Evolutionary conservation across 371 early-diverging fungal genomes (phyloP), one percentile per base, ranked within the genome.

Genomic region (Nematocida sp.): DNA sequence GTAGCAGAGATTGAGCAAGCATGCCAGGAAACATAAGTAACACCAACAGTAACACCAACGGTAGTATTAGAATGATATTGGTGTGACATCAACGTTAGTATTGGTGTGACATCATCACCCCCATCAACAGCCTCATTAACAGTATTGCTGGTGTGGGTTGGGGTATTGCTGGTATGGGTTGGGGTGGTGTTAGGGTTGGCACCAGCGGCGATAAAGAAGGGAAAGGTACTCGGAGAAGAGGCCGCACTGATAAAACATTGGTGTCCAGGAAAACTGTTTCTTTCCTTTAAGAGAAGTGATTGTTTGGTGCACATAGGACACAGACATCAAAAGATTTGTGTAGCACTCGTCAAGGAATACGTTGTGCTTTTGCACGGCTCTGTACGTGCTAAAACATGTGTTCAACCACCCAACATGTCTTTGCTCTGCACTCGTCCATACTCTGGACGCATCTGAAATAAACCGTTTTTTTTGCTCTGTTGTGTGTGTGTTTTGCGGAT

Each of bases 321-420:
- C 21, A 27, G 74, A 70, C 34, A 70, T 31, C 13, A 62, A 15
- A 21, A 50, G n/a, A 53, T 70, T 70, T 5, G 74, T 70, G 56
- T 70, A 70, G 8, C 37, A 19, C 23, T 76, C 31, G 32, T 70
- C 74, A 5, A 70, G 43, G 19, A 62, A 60, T n/a, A 70, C 62
- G 8, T 60, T 57, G 62, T 60, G 62, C 45, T 32, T 27, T 19
- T 38, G 31, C 15, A 58, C 31, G 1, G 60, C 27, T 17, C 29
- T 3, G 37, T 62, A 70, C 1, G 29, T 36, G 8, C n/a, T 5
- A 11, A 56, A 27, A 7, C 19, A 13, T 15, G 38, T 5, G 38
- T 17, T 19, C 8, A 27, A 27, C 43, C 13, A 13, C 43, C n/a
- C 13, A n/a, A n/a, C 43, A 11, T 41, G 43, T n/a, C n/a, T 41